phyloP scores from a whole-genome alignment of 176 grass and related monocot genomes.

The Avena sativa region DNA sequence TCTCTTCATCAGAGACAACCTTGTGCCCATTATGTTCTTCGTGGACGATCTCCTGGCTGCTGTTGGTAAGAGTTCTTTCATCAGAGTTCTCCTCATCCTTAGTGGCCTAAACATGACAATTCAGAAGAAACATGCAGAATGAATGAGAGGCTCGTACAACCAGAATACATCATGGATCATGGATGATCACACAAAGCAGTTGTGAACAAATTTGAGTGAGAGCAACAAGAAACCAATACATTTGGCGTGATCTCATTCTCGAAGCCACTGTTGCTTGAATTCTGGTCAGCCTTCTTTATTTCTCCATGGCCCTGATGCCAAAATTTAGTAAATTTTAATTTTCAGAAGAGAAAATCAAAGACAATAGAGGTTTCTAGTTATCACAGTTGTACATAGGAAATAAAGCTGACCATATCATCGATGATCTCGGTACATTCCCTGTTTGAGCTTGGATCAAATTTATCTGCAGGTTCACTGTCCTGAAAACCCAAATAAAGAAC shows the following conservation, averaged over 20 bases:
- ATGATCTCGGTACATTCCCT: background rate
- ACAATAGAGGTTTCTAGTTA: background rate
- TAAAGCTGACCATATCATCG: background rate
- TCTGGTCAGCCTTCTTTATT: background rate
- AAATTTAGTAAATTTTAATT: slow-evolving; percentile 9
- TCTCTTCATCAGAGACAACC: slow-evolving; percentile 1
- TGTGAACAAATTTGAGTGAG: background rate
- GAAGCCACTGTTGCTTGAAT: background rate
- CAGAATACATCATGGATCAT: slow-evolving; percentile 22
- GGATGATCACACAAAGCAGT: background rate
- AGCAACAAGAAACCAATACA: slow-evolving; percentile 10
- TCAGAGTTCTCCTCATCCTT: slow-evolving; percentile 29
- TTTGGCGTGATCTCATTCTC: slow-evolving; percentile 5
- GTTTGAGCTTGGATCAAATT: background rate
- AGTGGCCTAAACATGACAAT: slow-evolving; percentile 15
- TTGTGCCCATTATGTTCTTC: slow-evolving; percentile 22
- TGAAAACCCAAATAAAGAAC: background rate
- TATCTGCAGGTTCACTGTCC: background rate
- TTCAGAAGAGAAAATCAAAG: background rate
- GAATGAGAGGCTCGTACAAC: background rate
- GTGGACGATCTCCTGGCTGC: background rate
- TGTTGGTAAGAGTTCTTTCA: slow-evolving; percentile 15
- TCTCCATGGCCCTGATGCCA: slow-evolving; percentile 11
- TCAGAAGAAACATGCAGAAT: background rate
- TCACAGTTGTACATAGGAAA: background rate